These are phyloP conservation scores for Termitomyces sp. DNA, from an alignment of 768 basidiomycete species.

Conservation along the genomic window DNA sequence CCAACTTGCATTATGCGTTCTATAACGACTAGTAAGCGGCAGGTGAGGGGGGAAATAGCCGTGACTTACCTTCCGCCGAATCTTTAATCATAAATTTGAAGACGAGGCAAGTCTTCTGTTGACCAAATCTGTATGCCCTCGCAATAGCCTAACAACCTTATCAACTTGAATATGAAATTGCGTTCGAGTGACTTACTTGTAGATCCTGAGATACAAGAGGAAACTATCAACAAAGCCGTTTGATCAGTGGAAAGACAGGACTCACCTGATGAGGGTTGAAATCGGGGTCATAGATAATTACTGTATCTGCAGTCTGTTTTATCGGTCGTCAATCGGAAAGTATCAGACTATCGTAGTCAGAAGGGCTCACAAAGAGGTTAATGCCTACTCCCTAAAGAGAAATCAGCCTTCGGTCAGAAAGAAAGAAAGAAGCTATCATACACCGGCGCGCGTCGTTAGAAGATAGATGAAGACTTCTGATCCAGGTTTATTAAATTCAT, in stretches of 20 bases:
- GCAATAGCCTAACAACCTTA: constrained; percentile 71
- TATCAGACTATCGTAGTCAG: not conserved
- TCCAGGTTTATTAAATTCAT: constrained; percentile 82
- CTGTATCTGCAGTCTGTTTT: constrained; percentile 80
- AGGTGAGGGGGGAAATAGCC: not conserved
- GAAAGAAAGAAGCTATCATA: constrained; percentile 18
- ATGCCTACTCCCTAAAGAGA: constrained; percentile 70
- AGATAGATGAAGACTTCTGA: constrained; percentile 92
- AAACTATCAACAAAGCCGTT: not conserved
- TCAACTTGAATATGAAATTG: not conserved
- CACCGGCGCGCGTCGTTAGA: constrained; percentile 86
- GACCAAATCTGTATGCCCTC: constrained; percentile 91
- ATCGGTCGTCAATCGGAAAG: constrained; percentile 14
- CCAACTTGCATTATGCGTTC: constrained; percentile 89
- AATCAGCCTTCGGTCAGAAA: not conserved
- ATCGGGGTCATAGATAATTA: constrained; percentile 91
- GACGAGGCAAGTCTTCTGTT: constrained; percentile 89
- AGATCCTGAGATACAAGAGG: constrained; percentile 51
- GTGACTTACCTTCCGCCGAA: constrained; percentile 71
- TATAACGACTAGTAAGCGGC: constrained; percentile 24
- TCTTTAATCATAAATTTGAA: constrained; percentile 96
- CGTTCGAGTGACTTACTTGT: constrained; percentile 51
- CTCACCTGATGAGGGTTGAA: constrained; percentile 94
- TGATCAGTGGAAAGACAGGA: not conserved
- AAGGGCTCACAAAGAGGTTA: constrained; percentile 54